Conservation (phyloP, 1,139 yeast species). For the Diutina rugosa region DNA sequence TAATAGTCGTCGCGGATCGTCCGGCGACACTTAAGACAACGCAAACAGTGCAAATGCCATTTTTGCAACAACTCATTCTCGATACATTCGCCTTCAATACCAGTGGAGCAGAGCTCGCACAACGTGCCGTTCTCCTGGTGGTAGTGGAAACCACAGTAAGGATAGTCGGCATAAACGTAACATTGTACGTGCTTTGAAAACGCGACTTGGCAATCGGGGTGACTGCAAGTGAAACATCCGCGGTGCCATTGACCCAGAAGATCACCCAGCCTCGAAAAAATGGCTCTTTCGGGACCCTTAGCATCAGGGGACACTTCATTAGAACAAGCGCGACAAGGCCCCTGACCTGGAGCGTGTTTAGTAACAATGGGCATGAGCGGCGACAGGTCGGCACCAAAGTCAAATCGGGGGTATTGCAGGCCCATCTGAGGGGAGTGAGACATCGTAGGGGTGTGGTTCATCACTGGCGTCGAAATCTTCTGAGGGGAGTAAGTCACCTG, state of each 20-base stretch:
- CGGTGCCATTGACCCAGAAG: constrained; percentile 94
- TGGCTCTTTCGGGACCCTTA: constrained; percentile 26
- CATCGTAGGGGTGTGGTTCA: not conserved
- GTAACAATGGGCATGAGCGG: not conserved
- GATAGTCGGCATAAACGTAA: constrained; percentile 65
- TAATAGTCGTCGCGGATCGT: constrained; percentile 43
- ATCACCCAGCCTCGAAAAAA: constrained; percentile 74
- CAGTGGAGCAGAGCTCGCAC: constrained; percentile 57
- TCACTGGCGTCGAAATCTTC: not conserved
- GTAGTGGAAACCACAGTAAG: constrained; percentile 76
- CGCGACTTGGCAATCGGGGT: constrained; percentile 33
- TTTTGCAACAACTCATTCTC: constrained; percentile 60
- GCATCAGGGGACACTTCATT: constrained; percentile 32
- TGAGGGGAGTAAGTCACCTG: not conserved
- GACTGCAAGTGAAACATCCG: constrained; percentile 61
- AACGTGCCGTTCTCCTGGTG: constrained; percentile 64
- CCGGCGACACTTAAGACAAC: constrained; percentile 38
- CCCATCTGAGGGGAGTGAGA: not conserved
- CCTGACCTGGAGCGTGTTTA: constrained; percentile 46
- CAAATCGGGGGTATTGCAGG: not conserved
- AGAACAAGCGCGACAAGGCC: constrained; percentile 62
- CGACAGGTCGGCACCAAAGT: not conserved
- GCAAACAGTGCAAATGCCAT: constrained; percentile 54
- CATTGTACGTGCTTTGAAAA: constrained; percentile 58
- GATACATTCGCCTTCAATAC: constrained; percentile 86